Evolutionary conservation across 1,139 yeast species (phyloP).

Genomic region (Geotrichum candidum): DNA sequence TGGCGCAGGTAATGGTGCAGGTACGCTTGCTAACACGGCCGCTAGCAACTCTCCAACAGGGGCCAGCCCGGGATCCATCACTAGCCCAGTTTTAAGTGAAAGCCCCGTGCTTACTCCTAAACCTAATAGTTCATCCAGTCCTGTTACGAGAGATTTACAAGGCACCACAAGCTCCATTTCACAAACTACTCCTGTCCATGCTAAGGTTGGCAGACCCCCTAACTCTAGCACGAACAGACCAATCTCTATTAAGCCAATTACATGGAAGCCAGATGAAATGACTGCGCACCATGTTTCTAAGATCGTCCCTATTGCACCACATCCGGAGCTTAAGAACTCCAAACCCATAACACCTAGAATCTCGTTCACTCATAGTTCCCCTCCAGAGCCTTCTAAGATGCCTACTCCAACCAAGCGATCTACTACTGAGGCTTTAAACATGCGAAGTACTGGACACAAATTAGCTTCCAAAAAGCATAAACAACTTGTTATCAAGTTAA

Average conservation of each 20-base stretch:
- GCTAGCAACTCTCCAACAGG: not conserved
- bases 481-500: slow-evolving; percentile 8
- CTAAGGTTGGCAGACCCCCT: not conserved
- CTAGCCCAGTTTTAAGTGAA: not conserved
- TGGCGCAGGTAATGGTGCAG: not conserved
- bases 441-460: not conserved
- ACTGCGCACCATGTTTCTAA: not conserved
- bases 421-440: not conserved
- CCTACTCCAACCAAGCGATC: not conserved
- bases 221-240: not conserved
- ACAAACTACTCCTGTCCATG: not conserved
- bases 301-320: not conserved
- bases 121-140: not conserved
- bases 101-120: not conserved
- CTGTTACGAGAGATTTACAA: not conserved
- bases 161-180: not conserved
- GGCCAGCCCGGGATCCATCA: not conserved
- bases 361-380: not conserved
- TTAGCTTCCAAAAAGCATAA: not conserved
- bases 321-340: not conserved
- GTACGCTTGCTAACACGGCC: not conserved
- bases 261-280: not conserved
- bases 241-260: not conserved
- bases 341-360: not conserved
- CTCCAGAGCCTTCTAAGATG: not conserved